Base-by-base conservation (phyloP, 2,329 filamentous ascomycete species). In the Pseudopyricularia javanii region DNA sequence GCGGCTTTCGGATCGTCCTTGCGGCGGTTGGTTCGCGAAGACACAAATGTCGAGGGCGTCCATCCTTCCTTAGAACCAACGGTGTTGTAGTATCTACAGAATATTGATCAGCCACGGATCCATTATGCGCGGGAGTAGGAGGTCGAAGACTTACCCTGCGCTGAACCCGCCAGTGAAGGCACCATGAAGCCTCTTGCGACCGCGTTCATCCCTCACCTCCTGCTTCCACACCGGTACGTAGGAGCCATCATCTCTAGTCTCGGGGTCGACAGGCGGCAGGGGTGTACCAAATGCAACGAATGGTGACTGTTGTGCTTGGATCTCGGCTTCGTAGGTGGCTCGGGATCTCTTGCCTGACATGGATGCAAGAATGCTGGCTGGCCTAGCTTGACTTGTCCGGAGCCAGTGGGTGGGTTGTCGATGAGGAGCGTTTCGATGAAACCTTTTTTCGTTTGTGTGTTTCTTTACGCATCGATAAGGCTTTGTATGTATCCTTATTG, bases 11-110 rank as follows among this genome's bases (percentile, higher is more conserved):
- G 55, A 33, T 72, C 74, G 71, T 86, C 79, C 63, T 87, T 88
- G 58, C 78, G 82, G 53, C 90, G 86, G 61, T 88, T 88, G 37
- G 80, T 73, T 24, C 93, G 86, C 51, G 91, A 96, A 7, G 91
- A 97, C 9, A 95, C 84, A 66, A 97, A 98, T 0, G 88, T 86
- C 22, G 88, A 83, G 2, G 93, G 93, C 1, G 88, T 85, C 91
- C 91, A 98, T 72, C 93, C 93, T 74, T 98, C 91, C 68, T 97
- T 97, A 54, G 91, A 96, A 52, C 93, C 93, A 59, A 97, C 93
- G 5, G 91, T 95, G 66, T 98, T 98, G 72, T 93, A 97, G 70
- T 97, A 96, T 60, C 88, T 91, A 67, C n/a, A 32, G 32, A 49
- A 22, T 55, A 45, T 32, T 32, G 14, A 14, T 30, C n/a, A 28